phyloP scores from a whole-genome alignment of 2,329 filamentous ascomycete species.

The Delphinella strobiligena region DNA sequence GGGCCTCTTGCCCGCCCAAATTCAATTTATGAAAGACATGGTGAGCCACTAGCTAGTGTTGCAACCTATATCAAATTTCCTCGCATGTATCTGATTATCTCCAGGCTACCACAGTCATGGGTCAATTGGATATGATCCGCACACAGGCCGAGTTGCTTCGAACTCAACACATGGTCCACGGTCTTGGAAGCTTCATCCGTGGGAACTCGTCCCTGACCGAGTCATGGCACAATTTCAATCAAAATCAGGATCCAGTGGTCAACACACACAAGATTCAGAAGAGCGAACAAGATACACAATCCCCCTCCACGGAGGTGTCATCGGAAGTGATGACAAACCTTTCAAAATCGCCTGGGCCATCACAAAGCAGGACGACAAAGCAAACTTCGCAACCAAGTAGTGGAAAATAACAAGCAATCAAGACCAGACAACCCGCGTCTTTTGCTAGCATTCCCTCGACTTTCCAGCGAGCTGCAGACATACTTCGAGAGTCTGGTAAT shows the following conservation, averaged over 20 bases:
- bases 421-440: too few relatives aligned
- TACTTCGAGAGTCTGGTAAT: slow-evolving; percentile 32
- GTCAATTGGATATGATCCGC: slow-evolving; percentile 22
- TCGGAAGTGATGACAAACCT: too few relatives aligned
- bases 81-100: background rate
- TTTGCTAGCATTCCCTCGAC: too few relatives aligned
- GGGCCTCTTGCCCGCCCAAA: slow-evolving; percentile 11
- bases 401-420: too few relatives aligned
- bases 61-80: background rate
- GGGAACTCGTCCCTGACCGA: slow-evolving; percentile 6
- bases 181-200: slow-evolving; percentile 14
- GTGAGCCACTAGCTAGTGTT: slow-evolving; percentile 14
- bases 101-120: slow-evolving; percentile 14
- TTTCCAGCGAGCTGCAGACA: slow-evolving; percentile 31
- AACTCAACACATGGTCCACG: slow-evolving; percentile 12
- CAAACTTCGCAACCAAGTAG: too few relatives aligned
- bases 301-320: too few relatives aligned
- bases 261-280: too few relatives aligned
- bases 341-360: too few relatives aligned
- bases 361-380: too few relatives aligned
- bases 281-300: too few relatives aligned
- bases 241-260: too few relatives aligned
- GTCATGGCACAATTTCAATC: background rate
- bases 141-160: slow-evolving; percentile 20
- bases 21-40: slow-evolving; percentile 19